Base-by-base conservation (phyloP, 2,329 filamentous ascomycete genomes). In the Colletotrichum tropicicola region DNA sequence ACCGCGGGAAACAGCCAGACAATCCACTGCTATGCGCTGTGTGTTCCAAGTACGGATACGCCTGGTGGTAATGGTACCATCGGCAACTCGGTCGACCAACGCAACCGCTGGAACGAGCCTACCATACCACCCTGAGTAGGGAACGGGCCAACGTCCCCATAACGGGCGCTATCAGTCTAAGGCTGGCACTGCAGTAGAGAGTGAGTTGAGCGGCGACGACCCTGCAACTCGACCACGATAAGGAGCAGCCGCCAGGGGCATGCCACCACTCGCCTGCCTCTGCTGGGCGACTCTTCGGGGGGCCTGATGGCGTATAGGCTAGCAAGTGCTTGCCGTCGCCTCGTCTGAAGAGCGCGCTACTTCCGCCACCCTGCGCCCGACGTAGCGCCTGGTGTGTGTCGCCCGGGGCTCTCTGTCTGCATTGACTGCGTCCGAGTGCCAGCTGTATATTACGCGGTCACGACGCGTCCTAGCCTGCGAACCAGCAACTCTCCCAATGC, bases 171-270 rank as follows among this genome's bases (percentile, higher is more conserved):
- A n/a, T n/a, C n/a, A 32, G 30, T 32, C 30, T 32, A 32, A 32
- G 30, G 30, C 30, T 32, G 30, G 13, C 30, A 32, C 30, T 32
- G 30, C 30, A 32, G 30, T 13, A 32, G 30, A 32, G 30, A 32
- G 30, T 32, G 30, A 32, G 30, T 32, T 32, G 30, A 32, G 30
- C 30, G 30, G 3, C 30, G 30, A 32, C 30, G 30, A 32, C 80
- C 0, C 75, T 78, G 30, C 30, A 32, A 3, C 30, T 32, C 8
- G 30, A 32, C 30, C 30, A 32, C 30, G 3, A 32, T 32, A 32
- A 32, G 30, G 2, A 32, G 30, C 30, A 32, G 30, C 30, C 30
- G 30, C 30, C 3, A 32, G 30, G 30, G 3, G 30, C 30, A 32
- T 32, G 30, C 30, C 37, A n/a, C 37, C 37, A 17, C 37, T 13